Conservation (phyloP, 495 filamentous ascomycete genomes). For the Acidomyces sp. region DNA sequence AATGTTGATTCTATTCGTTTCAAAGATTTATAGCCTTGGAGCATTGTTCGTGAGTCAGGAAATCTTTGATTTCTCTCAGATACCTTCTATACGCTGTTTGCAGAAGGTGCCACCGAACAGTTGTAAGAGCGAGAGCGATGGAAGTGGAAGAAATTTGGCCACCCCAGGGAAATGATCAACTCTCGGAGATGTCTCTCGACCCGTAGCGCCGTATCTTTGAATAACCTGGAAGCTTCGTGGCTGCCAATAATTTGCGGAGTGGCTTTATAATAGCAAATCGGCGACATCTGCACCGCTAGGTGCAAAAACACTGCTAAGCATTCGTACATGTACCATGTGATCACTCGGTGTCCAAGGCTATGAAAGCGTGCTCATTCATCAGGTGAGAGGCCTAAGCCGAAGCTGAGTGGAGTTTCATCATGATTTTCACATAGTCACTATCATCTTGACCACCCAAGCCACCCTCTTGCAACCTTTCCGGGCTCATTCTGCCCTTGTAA, state of each 20-base stretch:
- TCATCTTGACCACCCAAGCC: slow-evolving; percentile 17
- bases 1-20: no score
- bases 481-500: slow-evolving; percentile 15
- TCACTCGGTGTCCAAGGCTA: slow-evolving; percentile 8
- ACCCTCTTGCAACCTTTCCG: slow-evolving; percentile 12
- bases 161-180: neutral
- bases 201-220: slow-evolving; percentile 33
- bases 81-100: slow-evolving; percentile 33
- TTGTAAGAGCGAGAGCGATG: neutral
- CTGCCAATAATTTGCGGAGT: slow-evolving; percentile 36
- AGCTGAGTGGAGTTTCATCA: neutral
- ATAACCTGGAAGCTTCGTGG: slow-evolving; percentile 31
- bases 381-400: neutral
- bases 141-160: neutral
- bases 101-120: slow-evolving; percentile 30
- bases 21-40: no score
- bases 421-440: neutral
- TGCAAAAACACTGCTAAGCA: slow-evolving; percentile 34
- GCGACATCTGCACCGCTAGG: slow-evolving; percentile 37
- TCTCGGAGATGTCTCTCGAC: slow-evolving; percentile 33
- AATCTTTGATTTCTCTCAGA: no score
- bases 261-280: slow-evolving; percentile 26
- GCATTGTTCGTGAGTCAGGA: no score
- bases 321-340: slow-evolving; percentile 33
- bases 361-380: neutral